Evolutionary conservation across 2,329 filamentous ascomycete genomes (phyloP).

Genomic region (Cytospora piceae): DNA sequence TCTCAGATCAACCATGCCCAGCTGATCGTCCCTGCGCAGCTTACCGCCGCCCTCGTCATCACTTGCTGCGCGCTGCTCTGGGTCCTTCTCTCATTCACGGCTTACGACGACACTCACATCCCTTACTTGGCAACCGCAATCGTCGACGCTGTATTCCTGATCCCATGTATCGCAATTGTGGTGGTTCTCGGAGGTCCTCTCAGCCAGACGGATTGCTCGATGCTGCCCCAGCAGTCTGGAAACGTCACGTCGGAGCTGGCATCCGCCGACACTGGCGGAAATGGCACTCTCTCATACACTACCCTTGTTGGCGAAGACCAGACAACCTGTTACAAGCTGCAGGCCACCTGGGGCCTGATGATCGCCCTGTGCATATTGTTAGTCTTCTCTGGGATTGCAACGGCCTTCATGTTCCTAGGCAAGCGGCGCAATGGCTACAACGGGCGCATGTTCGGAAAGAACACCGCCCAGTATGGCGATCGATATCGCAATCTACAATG

Average conservation of each 20-base stretch:
- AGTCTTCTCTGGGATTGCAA: conserved; percentile 63
- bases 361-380: conserved; percentile 78
- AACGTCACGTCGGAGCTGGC: conserved; percentile 3
- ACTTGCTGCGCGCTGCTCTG: conserved; percentile 80
- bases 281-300: conserved; percentile 44
- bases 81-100: conserved; percentile 60
- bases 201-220: conserved; percentile 73
- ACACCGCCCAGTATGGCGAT: conserved; percentile 21
- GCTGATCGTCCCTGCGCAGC: conserved; percentile 68
- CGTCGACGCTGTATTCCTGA: conserved; percentile 70
- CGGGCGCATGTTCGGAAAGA: conserved; percentile 5
- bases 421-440: conserved; percentile 42
- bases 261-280: conserved; percentile 45
- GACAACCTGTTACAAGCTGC: conserved; percentile 79
- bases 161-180: conserved; percentile 78
- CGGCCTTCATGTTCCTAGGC: conserved; percentile 65
- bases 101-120: conserved; percentile 63
- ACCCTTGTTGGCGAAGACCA: conserved; percentile 56
- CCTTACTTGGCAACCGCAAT: conserved; percentile 73
- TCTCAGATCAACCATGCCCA: conserved; percentile 70
- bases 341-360: conserved; percentile 83
- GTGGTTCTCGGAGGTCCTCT: conserved; percentile 80
- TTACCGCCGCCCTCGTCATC: conserved; percentile 78
- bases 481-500: conserved; percentile 17
- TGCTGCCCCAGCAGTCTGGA: conserved; percentile 43